A percentile compares a stretch with the other conserved stretches of the same genome.
These are phyloP conservation scores for Asparagopsis taxiformis DNA, from an alignment of 31 red algal genomes.

Conservation along the genomic window DNA sequence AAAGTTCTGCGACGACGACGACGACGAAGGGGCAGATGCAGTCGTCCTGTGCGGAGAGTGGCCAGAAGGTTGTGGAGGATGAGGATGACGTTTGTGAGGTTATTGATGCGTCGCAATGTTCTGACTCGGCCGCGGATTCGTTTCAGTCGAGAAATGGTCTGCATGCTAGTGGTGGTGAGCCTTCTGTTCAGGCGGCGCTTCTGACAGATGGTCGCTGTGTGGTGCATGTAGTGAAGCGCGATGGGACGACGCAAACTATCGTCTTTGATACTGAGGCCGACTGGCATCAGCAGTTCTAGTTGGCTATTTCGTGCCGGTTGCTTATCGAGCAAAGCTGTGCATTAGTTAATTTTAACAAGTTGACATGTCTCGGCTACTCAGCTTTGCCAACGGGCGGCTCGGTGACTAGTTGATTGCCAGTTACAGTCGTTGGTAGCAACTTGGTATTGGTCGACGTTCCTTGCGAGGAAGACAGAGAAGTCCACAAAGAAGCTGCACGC, in stretches of 20 bases:
- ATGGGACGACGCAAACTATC: constrained; percentile 28
- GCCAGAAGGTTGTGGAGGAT: background rate
- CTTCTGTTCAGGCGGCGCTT: constrained; percentile 11
- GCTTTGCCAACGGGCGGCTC: background rate
- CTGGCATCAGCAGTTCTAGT: background rate
- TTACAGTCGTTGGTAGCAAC: background rate
- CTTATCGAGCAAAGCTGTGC: no score
- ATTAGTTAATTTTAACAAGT: no score
- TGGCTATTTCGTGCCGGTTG: no score
- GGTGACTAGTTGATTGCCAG: background rate
- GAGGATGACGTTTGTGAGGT: background rate
- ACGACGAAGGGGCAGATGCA: background rate
- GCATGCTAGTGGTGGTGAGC: background rate
- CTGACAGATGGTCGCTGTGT: constrained; percentile 38
- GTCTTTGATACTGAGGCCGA: constrained; percentile 7
- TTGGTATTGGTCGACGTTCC: background rate
- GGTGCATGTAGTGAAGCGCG: constrained; percentile 20
- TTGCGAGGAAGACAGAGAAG: background rate
- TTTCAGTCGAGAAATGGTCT: background rate
- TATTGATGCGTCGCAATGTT: background rate
- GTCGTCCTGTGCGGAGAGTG: background rate
- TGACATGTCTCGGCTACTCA: no score
- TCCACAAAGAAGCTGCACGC: constrained; percentile 4
- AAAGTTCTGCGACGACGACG: background rate
- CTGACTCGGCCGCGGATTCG: background rate